Conservation (phyloP, 1,284 basidiomycete genomes). For the Sphagnurus paluster region DNA sequence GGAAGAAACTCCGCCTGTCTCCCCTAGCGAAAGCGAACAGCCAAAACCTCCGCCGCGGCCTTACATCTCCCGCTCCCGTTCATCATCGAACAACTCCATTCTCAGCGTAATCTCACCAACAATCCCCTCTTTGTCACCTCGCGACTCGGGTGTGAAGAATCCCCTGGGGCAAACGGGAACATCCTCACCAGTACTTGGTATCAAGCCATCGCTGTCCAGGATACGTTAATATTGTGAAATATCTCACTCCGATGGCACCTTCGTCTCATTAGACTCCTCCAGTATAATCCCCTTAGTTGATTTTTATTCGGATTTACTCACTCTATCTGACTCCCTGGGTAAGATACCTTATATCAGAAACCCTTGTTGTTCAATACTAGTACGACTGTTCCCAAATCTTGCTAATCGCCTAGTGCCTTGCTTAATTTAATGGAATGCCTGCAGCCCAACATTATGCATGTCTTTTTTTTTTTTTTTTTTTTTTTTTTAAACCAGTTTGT, state of each 20-base stretch:
- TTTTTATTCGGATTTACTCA: conserved; percentile 11
- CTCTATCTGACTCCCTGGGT: conserved; percentile 7
- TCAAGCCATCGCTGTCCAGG: conserved; percentile 19
- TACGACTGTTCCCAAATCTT: background rate
- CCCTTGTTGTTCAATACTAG: background rate
- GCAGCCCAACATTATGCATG: background rate
- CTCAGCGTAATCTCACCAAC: conserved; percentile 37
- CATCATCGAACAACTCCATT: conserved; percentile 44
- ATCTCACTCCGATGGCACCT: background rate
- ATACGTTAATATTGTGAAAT: conserved; percentile 5
- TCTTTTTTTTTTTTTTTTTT: background rate
- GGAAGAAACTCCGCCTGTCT: conserved; percentile 18
- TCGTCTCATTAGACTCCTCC: background rate
- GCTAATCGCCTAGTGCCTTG: background rate
- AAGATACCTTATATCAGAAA: conserved; percentile 13
- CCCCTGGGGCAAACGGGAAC: background rate
- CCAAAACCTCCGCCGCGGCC: conserved; percentile 50
- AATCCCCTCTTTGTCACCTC: conserved; percentile 15
- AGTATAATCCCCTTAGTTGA: conserved; percentile 2
- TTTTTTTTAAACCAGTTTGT: no score
- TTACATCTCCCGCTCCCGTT: conserved; percentile 55
- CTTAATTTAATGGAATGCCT: background rate
- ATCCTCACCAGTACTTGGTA: conserved; percentile 2
- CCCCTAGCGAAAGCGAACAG: conserved; percentile 23
- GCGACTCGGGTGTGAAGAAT: conserved; percentile 6